These are phyloP conservation scores for Dovyalis caffra DNA, from an alignment of 345 rosid genomes.

Conservation along the genomic window DNA sequence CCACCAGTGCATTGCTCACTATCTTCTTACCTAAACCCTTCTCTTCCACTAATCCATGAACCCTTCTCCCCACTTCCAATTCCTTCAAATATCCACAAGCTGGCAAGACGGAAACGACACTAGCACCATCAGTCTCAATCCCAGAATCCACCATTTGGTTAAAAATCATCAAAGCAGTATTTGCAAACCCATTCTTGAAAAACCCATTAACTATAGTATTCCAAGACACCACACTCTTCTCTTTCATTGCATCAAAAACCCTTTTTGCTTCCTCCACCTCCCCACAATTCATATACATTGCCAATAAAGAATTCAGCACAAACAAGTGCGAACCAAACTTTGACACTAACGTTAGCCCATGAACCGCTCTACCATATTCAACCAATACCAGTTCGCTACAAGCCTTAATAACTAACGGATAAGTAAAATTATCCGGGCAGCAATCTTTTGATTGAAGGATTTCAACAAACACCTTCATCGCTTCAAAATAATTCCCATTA, in stretches of 20 bases:
- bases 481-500: conserved; percentile 29
- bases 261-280: conserved; percentile 40
- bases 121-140: conserved; percentile 53
- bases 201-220: conserved; percentile 67
- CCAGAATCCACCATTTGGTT: conserved; percentile 42
- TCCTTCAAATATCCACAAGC: conserved; percentile 63
- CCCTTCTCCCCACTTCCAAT: conserved; percentile 46
- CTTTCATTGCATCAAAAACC: conserved; percentile 49
- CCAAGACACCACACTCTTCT: conserved; percentile 60
- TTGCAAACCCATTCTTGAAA: conserved; percentile 47
- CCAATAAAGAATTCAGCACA: conserved; percentile 56
- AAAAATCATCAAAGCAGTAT: conserved; percentile 45
- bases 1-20: conserved; percentile 54
- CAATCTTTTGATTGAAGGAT: conserved; percentile 40
- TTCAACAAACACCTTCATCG: conserved; percentile 39
- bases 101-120: conserved; percentile 50
- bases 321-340: conserved; percentile 33
- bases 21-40: conserved; percentile 42
- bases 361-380: conserved; percentile 43
- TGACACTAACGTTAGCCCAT: conserved; percentile 46
- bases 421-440: conserved; percentile 52
- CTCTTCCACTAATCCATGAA: conserved; percentile 49
- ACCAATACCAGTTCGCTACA: conserved; percentile 39
- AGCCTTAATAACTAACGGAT: conserved; percentile 56
- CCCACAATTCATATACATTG: conserved; percentile 67